These are phyloP conservation scores for Elaeagnus macrophylla DNA, from an alignment of 306 rosid genomes.

Conservation along the genomic window DNA sequence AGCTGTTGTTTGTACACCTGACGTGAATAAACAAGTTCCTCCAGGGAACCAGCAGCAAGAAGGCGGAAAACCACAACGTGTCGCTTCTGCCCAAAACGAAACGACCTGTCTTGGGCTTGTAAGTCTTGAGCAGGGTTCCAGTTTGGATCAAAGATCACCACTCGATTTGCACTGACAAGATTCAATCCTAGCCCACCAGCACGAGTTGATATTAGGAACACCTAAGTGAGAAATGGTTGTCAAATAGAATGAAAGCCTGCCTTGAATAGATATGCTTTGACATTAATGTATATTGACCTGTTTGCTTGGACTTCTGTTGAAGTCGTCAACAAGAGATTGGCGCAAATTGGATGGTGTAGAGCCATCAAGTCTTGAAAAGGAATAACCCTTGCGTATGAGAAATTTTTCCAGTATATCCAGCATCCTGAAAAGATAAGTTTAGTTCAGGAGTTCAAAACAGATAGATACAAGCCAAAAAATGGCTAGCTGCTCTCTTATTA, in stretches of 20 bases:
- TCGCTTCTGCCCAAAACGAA: slow-evolving; percentile 87
- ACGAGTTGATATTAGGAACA: slow-evolving; percentile 88
- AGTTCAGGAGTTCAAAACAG: slow-evolving; percentile 15
- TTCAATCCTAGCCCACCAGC: slow-evolving; percentile 96
- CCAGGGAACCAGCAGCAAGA: slow-evolving; percentile 88
- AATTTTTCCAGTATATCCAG: slow-evolving; percentile 86
- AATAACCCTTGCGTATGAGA: slow-evolving; percentile 75
- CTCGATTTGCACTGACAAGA: slow-evolving; percentile 96
- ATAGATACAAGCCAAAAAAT: not conserved
- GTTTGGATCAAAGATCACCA: slow-evolving; percentile 90
- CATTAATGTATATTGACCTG: slow-evolving; percentile 33
- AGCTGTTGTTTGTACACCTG: slow-evolving; percentile 96
- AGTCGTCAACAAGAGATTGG: slow-evolving; percentile 77
- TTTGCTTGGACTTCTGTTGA: slow-evolving; percentile 92
- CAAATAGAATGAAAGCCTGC: slow-evolving; percentile 5
- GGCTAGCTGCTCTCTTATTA: not conserved
- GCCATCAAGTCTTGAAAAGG: slow-evolving; percentile 92
- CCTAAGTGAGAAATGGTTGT: slow-evolving; percentile 35
- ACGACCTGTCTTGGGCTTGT: slow-evolving; percentile 96
- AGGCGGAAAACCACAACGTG: slow-evolving; percentile 87
- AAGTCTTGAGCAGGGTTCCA: slow-evolving; percentile 98
- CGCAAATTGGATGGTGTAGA: slow-evolving; percentile 81
- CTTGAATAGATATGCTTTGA: slow-evolving; percentile 11
- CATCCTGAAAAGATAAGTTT: slow-evolving; percentile 52
- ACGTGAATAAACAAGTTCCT: slow-evolving; percentile 88